phyloP scores from a whole-genome alignment of 805 yeast species.

The Ogataea wickerhamii region DNA sequence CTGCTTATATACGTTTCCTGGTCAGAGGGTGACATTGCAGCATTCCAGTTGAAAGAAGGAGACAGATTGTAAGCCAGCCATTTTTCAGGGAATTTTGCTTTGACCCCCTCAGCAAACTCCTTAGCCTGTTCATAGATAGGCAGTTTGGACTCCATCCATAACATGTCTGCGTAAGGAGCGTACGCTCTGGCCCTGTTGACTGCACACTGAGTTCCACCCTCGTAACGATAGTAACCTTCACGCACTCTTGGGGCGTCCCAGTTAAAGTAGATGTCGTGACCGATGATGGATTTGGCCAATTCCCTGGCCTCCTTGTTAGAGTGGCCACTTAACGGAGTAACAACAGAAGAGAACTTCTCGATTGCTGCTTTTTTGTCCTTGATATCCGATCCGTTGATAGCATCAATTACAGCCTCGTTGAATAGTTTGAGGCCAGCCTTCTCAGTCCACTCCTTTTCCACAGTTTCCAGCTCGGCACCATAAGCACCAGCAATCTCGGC shows the following conservation, averaged over 20 bases:
- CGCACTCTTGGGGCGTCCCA: slow-evolving; percentile 95
- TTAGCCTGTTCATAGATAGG: slow-evolving; percentile 93
- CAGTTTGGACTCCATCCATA: slow-evolving; percentile 97
- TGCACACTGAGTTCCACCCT: slow-evolving; percentile 96
- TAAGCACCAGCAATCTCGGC: slow-evolving; percentile 75
- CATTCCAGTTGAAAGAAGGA: slow-evolving; percentile 97
- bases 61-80: slow-evolving; percentile 97
- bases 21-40: slow-evolving; percentile 82
- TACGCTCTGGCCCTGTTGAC: slow-evolving; percentile 93
- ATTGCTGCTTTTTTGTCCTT: slow-evolving; percentile 62
- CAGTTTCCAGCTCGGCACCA: slow-evolving; percentile 64
- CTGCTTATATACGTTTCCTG: slow-evolving; percentile 88
- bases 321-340: slow-evolving; percentile 69
- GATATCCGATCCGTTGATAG: slow-evolving; percentile 57
- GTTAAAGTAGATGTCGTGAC: slow-evolving; percentile 82
- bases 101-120: slow-evolving; percentile 92
- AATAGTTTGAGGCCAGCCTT: slow-evolving; percentile 83
- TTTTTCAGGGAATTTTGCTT: slow-evolving; percentile 75
- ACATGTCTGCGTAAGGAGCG: slow-evolving; percentile 91
- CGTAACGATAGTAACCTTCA: slow-evolving; percentile 95
- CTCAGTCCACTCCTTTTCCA: slow-evolving; percentile 80
- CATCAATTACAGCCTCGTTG: slow-evolving; percentile 89
- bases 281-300: slow-evolving; percentile 70
- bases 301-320: slow-evolving; percentile 78
- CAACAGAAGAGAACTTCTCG: slow-evolving; percentile 59